Conservation (phyloP, 2,329 filamentous ascomycete species). For the Fusarium sp. region DNA sequence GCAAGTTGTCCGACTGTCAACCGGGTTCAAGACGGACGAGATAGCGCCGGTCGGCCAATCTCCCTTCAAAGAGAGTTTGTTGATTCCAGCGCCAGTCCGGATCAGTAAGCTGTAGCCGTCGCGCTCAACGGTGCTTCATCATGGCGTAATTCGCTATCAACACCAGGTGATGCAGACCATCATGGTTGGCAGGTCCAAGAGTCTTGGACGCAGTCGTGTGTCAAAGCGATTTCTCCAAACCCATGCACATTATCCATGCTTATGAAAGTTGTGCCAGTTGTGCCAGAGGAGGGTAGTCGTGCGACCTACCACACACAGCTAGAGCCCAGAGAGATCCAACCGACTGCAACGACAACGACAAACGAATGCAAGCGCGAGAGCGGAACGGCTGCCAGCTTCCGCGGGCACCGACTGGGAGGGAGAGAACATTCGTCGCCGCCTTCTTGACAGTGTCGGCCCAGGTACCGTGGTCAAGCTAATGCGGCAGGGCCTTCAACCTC, state of each 20-base stretch:
- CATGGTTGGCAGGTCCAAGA: constrained; percentile 29
- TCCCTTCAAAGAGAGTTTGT: constrained; percentile 5
- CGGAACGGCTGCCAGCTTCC: constrained; percentile 41
- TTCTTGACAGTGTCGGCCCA: constrained; percentile 33
- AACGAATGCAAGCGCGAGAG: constrained; percentile 20
- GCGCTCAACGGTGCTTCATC: not conserved
- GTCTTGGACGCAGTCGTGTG: not conserved
- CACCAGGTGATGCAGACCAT: constrained; percentile 26
- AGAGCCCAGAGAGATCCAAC: constrained; percentile 3
- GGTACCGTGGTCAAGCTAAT: constrained; percentile 39
- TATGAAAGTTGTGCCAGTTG: not conserved
- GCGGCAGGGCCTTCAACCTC: constrained; percentile 37
- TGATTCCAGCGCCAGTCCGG: constrained; percentile 21
- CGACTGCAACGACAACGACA: constrained; percentile 29
- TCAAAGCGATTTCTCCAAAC: not conserved
- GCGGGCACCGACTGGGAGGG: constrained; percentile 30
- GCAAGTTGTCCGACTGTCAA: constrained; percentile 4
- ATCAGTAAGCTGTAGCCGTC: constrained; percentile 18
- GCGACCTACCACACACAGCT: constrained; percentile 7
- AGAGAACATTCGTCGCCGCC: constrained; percentile 24
- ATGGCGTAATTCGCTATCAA: constrained; percentile 14
- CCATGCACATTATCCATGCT: constrained; percentile 11
- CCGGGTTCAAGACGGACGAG: constrained; percentile 21
- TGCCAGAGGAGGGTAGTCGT: constrained; percentile 1
- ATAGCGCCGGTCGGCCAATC: constrained; percentile 11